Conservation (phyloP, 1,284 basidiomycete genomes). For the Cryptococcus sp. region DNA sequence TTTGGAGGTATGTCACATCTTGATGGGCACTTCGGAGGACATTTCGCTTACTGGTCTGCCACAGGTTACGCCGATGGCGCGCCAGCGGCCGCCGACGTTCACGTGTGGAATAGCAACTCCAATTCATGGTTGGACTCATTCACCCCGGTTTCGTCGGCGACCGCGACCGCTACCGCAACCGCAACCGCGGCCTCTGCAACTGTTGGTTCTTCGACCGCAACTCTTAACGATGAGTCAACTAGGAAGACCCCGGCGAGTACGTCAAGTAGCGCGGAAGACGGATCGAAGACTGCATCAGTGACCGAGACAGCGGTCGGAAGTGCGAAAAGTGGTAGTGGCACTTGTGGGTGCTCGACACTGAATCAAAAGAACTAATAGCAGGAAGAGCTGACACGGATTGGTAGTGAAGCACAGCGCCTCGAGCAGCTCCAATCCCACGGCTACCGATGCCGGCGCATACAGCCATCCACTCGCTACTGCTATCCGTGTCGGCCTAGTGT, state of each 20-base stretch:
- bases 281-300: too few relatives aligned
- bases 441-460: conserved; percentile 17
- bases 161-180: neutral
- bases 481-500: conserved; percentile 21
- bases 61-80: conserved; percentile 28
- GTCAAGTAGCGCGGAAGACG: too few relatives aligned
- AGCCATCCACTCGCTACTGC: conserved; percentile 16
- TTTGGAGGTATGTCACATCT: conserved; percentile 66
- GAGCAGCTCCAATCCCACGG: neutral
- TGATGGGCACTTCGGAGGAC: neutral
- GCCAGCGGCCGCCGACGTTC: conserved; percentile 24
- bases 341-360: too few relatives aligned
- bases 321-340: too few relatives aligned
- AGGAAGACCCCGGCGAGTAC: too few relatives aligned
- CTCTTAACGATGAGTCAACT: too few relatives aligned
- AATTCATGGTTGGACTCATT: conserved; percentile 20
- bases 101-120: conserved; percentile 26
- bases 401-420: conserved; percentile 1
- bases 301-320: too few relatives aligned
- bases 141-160: neutral
- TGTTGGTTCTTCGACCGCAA: too few relatives aligned
- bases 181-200: neutral
- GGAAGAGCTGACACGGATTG: too few relatives aligned
- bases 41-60: neutral
- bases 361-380: too few relatives aligned